phyloP scores from a whole-genome alignment of 805 yeast species.

The Zygosaccharomyces rouxii region DNA sequence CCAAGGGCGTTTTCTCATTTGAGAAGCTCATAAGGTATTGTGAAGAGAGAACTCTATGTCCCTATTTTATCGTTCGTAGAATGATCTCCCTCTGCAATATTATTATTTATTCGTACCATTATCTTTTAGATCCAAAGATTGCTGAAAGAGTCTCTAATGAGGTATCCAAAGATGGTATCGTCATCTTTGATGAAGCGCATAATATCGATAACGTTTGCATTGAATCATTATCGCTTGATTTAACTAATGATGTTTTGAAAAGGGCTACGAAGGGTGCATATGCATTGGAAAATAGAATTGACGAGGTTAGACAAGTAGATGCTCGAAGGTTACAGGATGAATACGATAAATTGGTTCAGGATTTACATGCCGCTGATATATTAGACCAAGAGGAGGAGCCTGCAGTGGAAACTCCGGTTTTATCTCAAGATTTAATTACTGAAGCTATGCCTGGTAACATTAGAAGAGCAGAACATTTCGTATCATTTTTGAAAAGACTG shows the following conservation, averaged over 20 bases:
- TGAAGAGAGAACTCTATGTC: constrained; percentile 77
- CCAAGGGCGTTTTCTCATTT: constrained; percentile 92
- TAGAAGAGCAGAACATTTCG: constrained; percentile 93
- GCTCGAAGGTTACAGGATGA: constrained; percentile 82
- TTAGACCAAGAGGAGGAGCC: constrained; percentile 46
- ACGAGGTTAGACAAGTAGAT: constrained; percentile 76
- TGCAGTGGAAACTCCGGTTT: constrained; percentile 81
- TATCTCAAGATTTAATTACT: constrained; percentile 76
- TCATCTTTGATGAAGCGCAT: constrained; percentile 97
- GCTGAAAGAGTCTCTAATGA: constrained; percentile 93
- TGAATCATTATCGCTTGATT: constrained; percentile 85
- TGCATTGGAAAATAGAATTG: constrained; percentile 73
- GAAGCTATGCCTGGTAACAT: constrained; percentile 98
- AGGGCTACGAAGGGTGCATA: constrained; percentile 85
- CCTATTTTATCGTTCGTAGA: constrained; percentile 95
- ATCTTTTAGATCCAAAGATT: constrained; percentile 92
- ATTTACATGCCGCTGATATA: constrained; percentile 76
- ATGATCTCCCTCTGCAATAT: constrained; percentile 94
- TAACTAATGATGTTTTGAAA: constrained; percentile 84
- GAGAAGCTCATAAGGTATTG: constrained; percentile 78
- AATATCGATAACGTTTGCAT: constrained; percentile 98
- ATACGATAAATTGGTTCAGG: constrained; percentile 86
- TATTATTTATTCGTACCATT: constrained; percentile 94
- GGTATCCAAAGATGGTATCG: constrained; percentile 84
- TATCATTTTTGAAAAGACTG: constrained; percentile 85